phyloP scores from a whole-genome alignment of 768 basidiomycete genomes.

The Termitomyces titanicus region DNA sequence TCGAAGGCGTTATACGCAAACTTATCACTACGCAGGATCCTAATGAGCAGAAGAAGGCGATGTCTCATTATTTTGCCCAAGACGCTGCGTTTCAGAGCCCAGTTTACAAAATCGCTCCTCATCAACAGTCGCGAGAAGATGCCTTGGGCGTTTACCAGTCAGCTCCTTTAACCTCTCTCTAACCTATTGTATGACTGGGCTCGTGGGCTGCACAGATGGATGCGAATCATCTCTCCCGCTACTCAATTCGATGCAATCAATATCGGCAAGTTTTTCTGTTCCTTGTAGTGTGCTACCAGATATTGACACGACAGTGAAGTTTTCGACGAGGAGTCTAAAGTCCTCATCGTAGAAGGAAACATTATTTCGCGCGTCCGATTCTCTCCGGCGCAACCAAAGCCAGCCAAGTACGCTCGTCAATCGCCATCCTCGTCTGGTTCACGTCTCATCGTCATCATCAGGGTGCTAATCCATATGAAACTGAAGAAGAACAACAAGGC shows the following conservation, averaged over 20 bases:
- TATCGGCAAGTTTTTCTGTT: conserved; percentile 35
- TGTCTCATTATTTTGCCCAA: conserved; percentile 47
- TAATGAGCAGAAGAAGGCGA: conserved; percentile 42
- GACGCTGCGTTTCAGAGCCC: conserved; percentile 62
- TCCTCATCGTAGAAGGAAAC: conserved; percentile 47
- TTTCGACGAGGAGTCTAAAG: conserved; percentile 38
- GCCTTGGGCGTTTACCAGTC: conserved; percentile 59
- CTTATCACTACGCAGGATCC: conserved; percentile 48
- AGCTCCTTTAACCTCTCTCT: conserved; percentile 9
- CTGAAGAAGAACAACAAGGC: conserved; percentile 39
- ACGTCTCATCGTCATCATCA: conserved; percentile 12
- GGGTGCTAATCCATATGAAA: conserved; percentile 46
- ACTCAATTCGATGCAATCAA: conserved; percentile 37
- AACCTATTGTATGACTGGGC: background rate
- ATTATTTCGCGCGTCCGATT: conserved; percentile 54
- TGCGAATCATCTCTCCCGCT: conserved; percentile 56
- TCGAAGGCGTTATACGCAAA: conserved; percentile 37
- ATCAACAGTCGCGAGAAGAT: conserved; percentile 47
- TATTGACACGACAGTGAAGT: conserved; percentile 26
- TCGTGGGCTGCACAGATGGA: conserved; percentile 41
- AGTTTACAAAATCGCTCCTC: conserved; percentile 43
- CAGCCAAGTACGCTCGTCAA: conserved; percentile 36
- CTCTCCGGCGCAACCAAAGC: conserved; percentile 39
- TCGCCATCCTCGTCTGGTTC: background rate
- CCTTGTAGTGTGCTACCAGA: background rate